A percentile compares a stretch with the other conserved stretches of the same genome.
These are phyloP conservation scores for Ustilago curta DNA, from an alignment of 1,284 basidiomycete species.

Conservation along the genomic window DNA sequence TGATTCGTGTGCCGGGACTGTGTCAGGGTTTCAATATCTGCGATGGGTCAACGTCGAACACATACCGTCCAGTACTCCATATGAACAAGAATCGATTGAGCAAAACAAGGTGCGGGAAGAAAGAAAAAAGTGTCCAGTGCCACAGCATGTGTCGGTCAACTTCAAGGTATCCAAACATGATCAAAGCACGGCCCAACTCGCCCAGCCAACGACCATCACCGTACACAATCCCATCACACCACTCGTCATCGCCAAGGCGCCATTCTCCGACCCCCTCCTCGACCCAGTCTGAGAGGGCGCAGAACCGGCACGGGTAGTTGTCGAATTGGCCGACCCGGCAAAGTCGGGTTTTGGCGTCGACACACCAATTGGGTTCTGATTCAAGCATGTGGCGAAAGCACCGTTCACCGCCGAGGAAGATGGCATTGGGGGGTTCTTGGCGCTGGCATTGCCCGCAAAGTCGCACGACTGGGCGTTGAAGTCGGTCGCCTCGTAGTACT, in stretches of 20 bases:
- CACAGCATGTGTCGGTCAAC: too few relatives aligned
- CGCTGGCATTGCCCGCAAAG: slow-evolving; percentile 85
- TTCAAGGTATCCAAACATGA: too few relatives aligned
- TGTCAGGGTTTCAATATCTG: too few relatives aligned
- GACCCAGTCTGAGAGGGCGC: slow-evolving; percentile 3
- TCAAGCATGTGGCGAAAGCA: slow-evolving; percentile 79
- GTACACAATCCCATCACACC: neutral
- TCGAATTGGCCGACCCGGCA: slow-evolving; percentile 3
- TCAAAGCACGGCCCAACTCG: too few relatives aligned
- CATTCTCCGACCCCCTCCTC: slow-evolving; percentile 1
- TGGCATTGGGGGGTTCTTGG: slow-evolving; percentile 75
- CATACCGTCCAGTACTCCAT: too few relatives aligned
- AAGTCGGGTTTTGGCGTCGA: slow-evolving; percentile 19
- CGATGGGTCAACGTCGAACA: too few relatives aligned
- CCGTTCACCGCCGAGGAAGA: slow-evolving; percentile 74
- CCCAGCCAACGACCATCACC: neutral
- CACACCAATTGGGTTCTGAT: slow-evolving; percentile 74
- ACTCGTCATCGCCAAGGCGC: neutral
- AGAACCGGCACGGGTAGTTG: neutral
- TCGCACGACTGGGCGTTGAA: slow-evolving; percentile 75
- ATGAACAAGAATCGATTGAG: too few relatives aligned
- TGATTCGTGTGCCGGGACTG: too few relatives aligned
- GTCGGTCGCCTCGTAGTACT: slow-evolving; percentile 79
- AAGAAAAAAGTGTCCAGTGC: too few relatives aligned
- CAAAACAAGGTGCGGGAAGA: too few relatives aligned